Evolutionary conservation across 2,329 filamentous ascomycete species (phyloP).

Genomic region (Aspergillus sp.): DNA sequence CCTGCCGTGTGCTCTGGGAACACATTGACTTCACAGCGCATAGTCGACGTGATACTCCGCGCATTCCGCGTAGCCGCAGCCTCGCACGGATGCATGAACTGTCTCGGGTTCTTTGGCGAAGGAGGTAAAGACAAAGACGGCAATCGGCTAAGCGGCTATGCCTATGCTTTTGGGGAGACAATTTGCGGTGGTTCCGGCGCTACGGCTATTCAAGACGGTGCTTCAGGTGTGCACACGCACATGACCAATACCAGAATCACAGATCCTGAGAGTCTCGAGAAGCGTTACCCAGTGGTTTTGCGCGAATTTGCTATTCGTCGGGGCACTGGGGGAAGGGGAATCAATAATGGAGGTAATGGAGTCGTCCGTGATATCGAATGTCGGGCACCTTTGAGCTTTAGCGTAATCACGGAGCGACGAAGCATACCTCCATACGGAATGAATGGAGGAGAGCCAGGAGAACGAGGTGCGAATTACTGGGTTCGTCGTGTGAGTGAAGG

Average conservation of each 20-base stretch:
- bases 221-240: slow-evolving; percentile 72
- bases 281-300: slow-evolving; percentile 71
- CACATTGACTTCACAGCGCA: slow-evolving; percentile 72
- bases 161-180: slow-evolving; percentile 81
- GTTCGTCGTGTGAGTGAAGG: slow-evolving; percentile 10
- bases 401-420: slow-evolving; percentile 24
- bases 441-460: slow-evolving; percentile 17
- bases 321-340: slow-evolving; percentile 63
- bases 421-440: slow-evolving; percentile 26
- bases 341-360: slow-evolving; percentile 70
- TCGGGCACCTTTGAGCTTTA: slow-evolving; percentile 47
- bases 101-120: slow-evolving; percentile 52
- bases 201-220: slow-evolving; percentile 69
- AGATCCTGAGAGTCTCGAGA: slow-evolving; percentile 76
- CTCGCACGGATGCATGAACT: slow-evolving; percentile 76
- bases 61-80: slow-evolving; percentile 75
- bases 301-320: slow-evolving; percentile 65
- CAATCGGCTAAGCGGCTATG: slow-evolving; percentile 50
- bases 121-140: slow-evolving; percentile 49
- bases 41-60: slow-evolving; percentile 77
- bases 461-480: slow-evolving; percentile 66
- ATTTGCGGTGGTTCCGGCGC: slow-evolving; percentile 76
- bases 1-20: slow-evolving; percentile 79
- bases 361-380: slow-evolving; percentile 79
- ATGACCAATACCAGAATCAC: slow-evolving; percentile 86